Conservation (phyloP, 192 early-diverging fungal genomes). For the Linnemannia hyalina region DNA sequence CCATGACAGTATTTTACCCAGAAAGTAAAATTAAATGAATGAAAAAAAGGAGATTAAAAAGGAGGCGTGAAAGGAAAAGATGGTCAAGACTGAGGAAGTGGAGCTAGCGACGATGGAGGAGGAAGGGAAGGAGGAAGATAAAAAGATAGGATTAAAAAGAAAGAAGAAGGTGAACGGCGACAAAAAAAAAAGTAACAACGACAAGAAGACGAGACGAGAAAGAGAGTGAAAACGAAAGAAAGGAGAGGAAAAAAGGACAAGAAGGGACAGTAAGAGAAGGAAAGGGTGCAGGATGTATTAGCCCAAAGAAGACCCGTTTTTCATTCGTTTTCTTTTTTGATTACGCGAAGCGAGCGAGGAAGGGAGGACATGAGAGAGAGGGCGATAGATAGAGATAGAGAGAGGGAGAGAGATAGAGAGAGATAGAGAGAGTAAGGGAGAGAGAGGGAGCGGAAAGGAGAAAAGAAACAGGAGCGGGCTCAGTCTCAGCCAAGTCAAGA, state of each 20-base stretch:
- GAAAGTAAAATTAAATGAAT: neutral
- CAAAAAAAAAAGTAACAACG: neutral
- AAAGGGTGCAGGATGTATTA: neutral
- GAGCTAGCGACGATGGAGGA: neutral
- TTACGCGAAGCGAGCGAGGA: neutral
- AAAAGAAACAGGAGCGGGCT: neutral
- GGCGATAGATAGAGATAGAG: neutral
- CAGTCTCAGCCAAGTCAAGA: neutral
- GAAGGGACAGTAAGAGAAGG: neutral
- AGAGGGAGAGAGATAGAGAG: neutral
- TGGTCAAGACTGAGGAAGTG: neutral
- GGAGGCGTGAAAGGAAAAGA: neutral
- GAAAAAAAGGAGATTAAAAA: slow-evolving; percentile 9
- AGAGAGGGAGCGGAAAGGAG: too few relatives aligned
- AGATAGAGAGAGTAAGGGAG: too few relatives aligned
- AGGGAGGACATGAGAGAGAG: neutral
- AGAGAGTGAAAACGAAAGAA: neutral
- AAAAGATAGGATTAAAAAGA: neutral
- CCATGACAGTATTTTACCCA: slow-evolving; percentile 10
- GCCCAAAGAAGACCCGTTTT: neutral
- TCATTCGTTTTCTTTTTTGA: neutral
- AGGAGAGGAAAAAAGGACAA: neutral
- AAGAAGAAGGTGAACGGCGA: neutral
- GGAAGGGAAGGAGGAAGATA: neutral
- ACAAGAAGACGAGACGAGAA: neutral